A percentile compares a stretch with the other conserved stretches of the same genome.
These are phyloP conservation scores for Lumnitzera littorea DNA, from an alignment of 345 rosid species.

Conservation along the genomic window DNA sequence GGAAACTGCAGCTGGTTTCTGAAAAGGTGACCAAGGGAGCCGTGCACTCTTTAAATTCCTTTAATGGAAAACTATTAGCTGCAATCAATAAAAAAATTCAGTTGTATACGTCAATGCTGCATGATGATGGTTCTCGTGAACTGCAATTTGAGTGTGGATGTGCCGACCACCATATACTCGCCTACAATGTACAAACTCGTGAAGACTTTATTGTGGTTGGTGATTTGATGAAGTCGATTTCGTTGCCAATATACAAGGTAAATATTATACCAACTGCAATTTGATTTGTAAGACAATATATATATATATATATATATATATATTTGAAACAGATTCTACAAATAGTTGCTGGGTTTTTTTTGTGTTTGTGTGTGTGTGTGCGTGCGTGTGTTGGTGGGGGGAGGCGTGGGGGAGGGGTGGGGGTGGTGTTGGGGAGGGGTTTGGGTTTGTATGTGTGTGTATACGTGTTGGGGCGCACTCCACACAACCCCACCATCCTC, in stretches of 20 bases:
- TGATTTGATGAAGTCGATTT: conserved; percentile 89
- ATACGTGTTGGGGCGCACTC: too few relatives aligned
- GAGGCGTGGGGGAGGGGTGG: too few relatives aligned
- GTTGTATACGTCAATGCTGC: conserved; percentile 82
- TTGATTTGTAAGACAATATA: too few relatives aligned
- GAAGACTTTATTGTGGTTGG: conserved; percentile 95
- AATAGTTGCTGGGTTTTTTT: too few relatives aligned
- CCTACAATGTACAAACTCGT: conserved; percentile 83
- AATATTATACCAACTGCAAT: conserved; percentile 1
- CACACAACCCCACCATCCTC: too few relatives aligned
- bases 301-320: too few relatives aligned
- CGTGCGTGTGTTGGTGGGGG: too few relatives aligned
- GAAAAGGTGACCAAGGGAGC: conserved; percentile 96
- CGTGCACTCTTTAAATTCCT: conserved; percentile 74
- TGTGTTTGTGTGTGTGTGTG: too few relatives aligned
- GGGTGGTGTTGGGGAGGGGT: too few relatives aligned
- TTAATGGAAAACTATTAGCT: conserved; percentile 93
- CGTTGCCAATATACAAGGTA: conserved; percentile 85
- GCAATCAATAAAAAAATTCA: conserved; percentile 90
- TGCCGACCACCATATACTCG: conserved; percentile 83
- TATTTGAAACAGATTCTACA: too few relatives aligned
- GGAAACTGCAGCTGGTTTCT: conserved; percentile 73
- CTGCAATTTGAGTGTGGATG: conserved; percentile 88
- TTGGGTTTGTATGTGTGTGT: too few relatives aligned
- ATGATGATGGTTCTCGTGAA: conserved; percentile 86